A percentile compares a stretch with the other conserved stretches of the same genome.
phyloP scores from a whole-genome alignment of 208 protist species.

The Porcisia deanei region DNA sequence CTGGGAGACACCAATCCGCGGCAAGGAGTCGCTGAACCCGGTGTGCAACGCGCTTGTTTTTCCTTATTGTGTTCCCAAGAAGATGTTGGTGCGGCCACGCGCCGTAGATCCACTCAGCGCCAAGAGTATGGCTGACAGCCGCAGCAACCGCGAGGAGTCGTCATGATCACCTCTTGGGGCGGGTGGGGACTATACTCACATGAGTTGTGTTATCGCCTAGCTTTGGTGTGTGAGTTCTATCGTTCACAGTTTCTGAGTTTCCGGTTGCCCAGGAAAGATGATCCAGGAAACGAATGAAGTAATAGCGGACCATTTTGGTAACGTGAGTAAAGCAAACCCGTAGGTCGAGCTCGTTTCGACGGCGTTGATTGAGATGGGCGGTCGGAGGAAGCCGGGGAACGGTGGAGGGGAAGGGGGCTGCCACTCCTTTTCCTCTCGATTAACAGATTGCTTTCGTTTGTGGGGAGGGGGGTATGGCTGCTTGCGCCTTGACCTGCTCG shows the following conservation, averaged over 20 bases:
- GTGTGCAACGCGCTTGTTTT: constrained; percentile 84
- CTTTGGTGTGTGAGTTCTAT: background rate
- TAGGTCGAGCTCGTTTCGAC: no score
- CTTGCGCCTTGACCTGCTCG: background rate
- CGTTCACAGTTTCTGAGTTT: no score
- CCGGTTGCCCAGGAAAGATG: no score
- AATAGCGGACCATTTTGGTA: no score
- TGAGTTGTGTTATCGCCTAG: background rate
- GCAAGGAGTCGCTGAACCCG: constrained; percentile 60
- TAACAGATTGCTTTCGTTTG: background rate
- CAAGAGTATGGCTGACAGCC: constrained; percentile 39
- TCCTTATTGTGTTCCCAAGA: constrained; percentile 87
- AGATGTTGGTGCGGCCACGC: constrained; percentile 59
- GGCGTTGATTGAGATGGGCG: no score
- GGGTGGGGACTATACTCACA: background rate
- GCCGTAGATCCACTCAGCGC: constrained; percentile 66
- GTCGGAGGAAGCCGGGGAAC: no score
- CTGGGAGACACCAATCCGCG: constrained; percentile 58
- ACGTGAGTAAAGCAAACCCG: no score
- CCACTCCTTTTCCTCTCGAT: background rate
- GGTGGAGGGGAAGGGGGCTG: no score
- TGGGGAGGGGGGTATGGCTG: background rate
- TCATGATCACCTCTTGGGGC: background rate
- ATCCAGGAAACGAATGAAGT: no score
- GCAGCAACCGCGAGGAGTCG: constrained; percentile 9